These are phyloP conservation scores for Beta vulgaris DNA, from an alignment of 148 eudicot species.

Conservation along the genomic window DNA sequence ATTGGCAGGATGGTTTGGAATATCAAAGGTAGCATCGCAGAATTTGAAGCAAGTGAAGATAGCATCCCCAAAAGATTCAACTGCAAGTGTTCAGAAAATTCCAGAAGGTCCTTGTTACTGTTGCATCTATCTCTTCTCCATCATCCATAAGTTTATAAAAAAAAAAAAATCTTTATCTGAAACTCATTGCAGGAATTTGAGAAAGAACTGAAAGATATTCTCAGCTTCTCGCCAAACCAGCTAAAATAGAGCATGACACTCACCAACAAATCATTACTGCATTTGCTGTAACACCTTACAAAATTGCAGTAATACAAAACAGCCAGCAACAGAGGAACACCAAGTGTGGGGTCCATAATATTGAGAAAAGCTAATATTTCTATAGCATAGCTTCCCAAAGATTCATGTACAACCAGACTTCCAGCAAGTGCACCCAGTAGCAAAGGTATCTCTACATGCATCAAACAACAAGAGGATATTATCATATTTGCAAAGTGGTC, in stretches of 20 bases:
- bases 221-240: no score
- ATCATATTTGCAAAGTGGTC: background rate
- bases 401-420: conserved; percentile 53
- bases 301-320: conserved; percentile 62
- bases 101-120: background rate
- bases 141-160: no score
- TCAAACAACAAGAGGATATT: conserved; percentile 12
- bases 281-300: conserved; percentile 34
- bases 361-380: conserved; percentile 62
- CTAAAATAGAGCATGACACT: conserved; percentile 27
- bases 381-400: conserved; percentile 48
- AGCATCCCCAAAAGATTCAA: conserved; percentile 67
- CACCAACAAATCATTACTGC: conserved; percentile 50
- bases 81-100: conserved; percentile 43
- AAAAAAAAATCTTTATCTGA: background rate
- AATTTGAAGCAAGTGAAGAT: conserved; percentile 79
- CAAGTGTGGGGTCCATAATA: conserved; percentile 65
- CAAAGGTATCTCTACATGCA: conserved; percentile 62
- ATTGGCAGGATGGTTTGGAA: conserved; percentile 81
- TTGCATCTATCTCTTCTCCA: background rate
- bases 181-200: background rate
- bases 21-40: conserved; percentile 74
- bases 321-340: conserved; percentile 65
- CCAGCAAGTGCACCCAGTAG: conserved; percentile 62
- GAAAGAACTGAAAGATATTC: background rate